Conservation (phyloP, 495 filamentous ascomycete species). For the Elasticomyces elasticus region DNA sequence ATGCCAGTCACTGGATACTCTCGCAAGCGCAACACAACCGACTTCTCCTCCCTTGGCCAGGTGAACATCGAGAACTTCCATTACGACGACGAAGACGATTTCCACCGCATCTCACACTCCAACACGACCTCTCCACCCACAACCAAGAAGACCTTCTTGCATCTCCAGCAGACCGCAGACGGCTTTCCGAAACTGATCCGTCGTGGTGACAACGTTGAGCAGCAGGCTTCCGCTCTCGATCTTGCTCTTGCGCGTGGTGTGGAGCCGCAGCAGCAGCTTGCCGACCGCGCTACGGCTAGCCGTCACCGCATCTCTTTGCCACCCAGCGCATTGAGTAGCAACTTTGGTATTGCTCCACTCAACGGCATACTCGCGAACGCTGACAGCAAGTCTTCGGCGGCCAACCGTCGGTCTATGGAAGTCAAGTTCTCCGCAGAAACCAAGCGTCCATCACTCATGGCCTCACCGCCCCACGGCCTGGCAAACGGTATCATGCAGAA, state of each 20-base stretch:
- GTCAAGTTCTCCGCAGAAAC: slow-evolving; percentile 36
- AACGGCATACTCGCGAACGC: slow-evolving; percentile 19
- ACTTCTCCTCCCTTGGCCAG: slow-evolving; percentile 47
- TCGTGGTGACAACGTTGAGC: slow-evolving; percentile 53
- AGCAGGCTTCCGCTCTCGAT: slow-evolving; percentile 73
- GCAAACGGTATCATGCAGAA: slow-evolving; percentile 38
- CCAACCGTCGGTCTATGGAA: slow-evolving; percentile 45
- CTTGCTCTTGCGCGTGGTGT: slow-evolving; percentile 62
- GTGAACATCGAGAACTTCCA: slow-evolving; percentile 75
- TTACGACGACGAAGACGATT: slow-evolving; percentile 71
- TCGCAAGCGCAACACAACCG: slow-evolving; percentile 46
- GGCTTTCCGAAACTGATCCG: slow-evolving; percentile 75
- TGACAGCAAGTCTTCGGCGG: slow-evolving; percentile 32
- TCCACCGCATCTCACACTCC: slow-evolving; percentile 34
- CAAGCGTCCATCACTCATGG: slow-evolving; percentile 34
- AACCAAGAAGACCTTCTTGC: slow-evolving; percentile 56
- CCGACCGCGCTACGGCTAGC: slow-evolving; percentile 20
- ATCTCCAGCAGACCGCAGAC: slow-evolving; percentile 66
- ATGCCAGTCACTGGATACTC: slow-evolving; percentile 66
- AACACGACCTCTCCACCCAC: slow-evolving; percentile 18
- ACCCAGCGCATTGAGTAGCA: slow-evolving; percentile 18
- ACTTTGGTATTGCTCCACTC: slow-evolving; percentile 19
- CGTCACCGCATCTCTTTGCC: slow-evolving; percentile 47
- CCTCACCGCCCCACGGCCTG: slow-evolving; percentile 37
- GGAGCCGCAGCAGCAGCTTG: slow-evolving; percentile 42